Evolutionary conservation across 2,329 filamentous ascomycete species (phyloP).

Genomic region (Claviceps humidiphila): DNA sequence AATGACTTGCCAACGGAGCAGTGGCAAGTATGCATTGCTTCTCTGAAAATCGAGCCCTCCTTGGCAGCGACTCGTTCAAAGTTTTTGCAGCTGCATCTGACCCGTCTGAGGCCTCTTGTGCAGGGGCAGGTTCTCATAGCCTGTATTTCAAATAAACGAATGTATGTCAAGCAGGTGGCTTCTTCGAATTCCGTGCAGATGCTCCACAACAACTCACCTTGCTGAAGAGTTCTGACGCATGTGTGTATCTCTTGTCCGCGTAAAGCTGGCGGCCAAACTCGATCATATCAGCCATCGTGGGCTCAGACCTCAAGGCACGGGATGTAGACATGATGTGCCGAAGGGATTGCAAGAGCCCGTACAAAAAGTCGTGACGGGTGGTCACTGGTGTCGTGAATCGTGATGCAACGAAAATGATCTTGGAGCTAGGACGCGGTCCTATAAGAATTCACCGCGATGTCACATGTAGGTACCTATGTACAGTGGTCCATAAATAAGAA

Average conservation of each 20-base stretch:
- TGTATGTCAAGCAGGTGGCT: background rate
- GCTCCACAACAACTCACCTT: slow-evolving; percentile 12
- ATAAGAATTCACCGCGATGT: too few relatives aligned
- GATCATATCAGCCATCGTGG: slow-evolving; percentile 10
- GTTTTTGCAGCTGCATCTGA: background rate
- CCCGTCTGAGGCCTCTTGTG: slow-evolving; percentile 19
- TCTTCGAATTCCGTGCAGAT: background rate
- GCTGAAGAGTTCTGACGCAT: slow-evolving; percentile 25
- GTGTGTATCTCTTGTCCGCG: slow-evolving; percentile 19
- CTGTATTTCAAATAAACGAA: slow-evolving; percentile 9
- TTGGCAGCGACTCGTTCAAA: too few relatives aligned
- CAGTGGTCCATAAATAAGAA: too few relatives aligned
- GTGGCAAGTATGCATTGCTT: too few relatives aligned
- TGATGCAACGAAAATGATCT: too few relatives aligned
- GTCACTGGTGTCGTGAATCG: too few relatives aligned
- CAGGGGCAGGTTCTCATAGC: slow-evolving; percentile 25
- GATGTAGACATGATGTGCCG: slow-evolving; percentile 7
- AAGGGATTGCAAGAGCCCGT: slow-evolving; percentile 6
- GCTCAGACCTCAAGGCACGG: background rate
- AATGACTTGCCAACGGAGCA: too few relatives aligned
- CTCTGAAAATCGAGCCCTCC: too few relatives aligned
- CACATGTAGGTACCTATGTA: too few relatives aligned
- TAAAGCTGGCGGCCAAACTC: slow-evolving; percentile 21
- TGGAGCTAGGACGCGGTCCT: too few relatives aligned
- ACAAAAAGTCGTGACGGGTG: background rate